Percentiles rank a stretch among this genome's conserved stretches.
Evolutionary conservation across 129 eudicot genomes (phyloP).

Genomic region (Cynara cardunculus): DNA sequence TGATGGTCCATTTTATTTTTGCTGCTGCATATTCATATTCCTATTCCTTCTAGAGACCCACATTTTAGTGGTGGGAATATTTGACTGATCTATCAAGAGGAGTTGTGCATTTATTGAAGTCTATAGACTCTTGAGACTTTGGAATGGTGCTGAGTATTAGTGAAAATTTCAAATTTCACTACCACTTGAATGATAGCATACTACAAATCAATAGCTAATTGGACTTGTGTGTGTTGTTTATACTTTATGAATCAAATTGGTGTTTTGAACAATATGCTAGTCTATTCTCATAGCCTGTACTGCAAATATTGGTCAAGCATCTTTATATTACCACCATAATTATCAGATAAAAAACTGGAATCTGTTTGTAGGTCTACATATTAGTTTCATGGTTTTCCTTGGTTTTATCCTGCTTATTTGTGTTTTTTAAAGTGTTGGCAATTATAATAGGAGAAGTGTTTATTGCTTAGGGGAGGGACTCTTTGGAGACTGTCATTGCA

Average conservation of each 20-base stretch:
- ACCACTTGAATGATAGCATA: too few species aligned
- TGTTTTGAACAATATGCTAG: neutral
- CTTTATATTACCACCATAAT: neutral
- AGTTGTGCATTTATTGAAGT: too few species aligned
- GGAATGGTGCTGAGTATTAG: too few species aligned
- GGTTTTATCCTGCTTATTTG: neutral
- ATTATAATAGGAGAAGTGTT: neutral
- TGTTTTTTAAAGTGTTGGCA: neutral
- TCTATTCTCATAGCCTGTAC: neutral
- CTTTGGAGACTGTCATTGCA: slow-evolving; percentile 76
- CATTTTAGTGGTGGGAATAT: too few species aligned
- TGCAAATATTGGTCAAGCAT: neutral
- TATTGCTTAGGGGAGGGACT: slow-evolving; percentile 69
- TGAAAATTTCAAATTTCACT: too few species aligned
- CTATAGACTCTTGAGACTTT: too few species aligned
- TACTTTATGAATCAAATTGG: neutral
- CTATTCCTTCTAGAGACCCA: too few species aligned
- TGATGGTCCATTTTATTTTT: neutral
- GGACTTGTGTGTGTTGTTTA: too few species aligned
- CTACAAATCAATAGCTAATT: too few species aligned
- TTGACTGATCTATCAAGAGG: too few species aligned
- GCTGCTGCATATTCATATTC: neutral
- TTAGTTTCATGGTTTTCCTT: neutral
- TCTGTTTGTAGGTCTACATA: neutral
- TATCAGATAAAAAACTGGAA: neutral